Evolutionary conservation across 495 filamentous ascomycete genomes (phyloP), one percentile per base, ranked within the genome.

Genomic region (Aspergillus cavernicola): DNA sequence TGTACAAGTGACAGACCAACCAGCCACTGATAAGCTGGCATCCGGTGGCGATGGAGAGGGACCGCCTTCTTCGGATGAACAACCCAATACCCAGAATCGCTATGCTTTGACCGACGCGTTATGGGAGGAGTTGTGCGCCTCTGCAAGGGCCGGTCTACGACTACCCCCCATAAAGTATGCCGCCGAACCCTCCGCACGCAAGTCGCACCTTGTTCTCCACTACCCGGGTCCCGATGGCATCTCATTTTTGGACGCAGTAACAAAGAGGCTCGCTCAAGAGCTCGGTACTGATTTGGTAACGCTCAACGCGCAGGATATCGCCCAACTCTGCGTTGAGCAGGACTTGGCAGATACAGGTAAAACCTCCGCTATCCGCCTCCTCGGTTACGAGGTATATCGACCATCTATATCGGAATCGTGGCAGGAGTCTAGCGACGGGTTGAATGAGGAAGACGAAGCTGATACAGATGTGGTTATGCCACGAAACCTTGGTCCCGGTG

Each of bases 261-360:
- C 88, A 7, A 71, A 79, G 38, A 70, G 67, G 24, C 67, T 88
- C 26, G 86, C 90, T 2, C 62, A 69, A 10, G 74, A 80, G 15
- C 52, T 86, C 11, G 69, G 73, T 28, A 85, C 91, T n/a, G 88
- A 97, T 65, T 63, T 97, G 5, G 71, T 98, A 29, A 79, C 81
- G 19, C 68, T 98, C 12, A 83, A 87, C 66, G 84, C 90, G 12
- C 84, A 87, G 55, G 88, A 90, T 64, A 77, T 98, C 56, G 87
- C 90, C 12, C 77, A 90, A 50, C 73, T 97, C 35, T 80, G 87
- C 35, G 87, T 84, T 24, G 79, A 85, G 57, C 89, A 86, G 32
- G 89, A 95, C 41, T 59, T 73, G 20, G 65, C 69, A 11, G 67
- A 73, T 42, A 65, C 51, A 11, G 76, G 58, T 46, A 67, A 60